Percentiles rank a stretch among this genome's conserved stretches.
These are phyloP conservation scores for Cucurbita pepo DNA, from an alignment of 306 rosid genomes.

Conservation along the genomic window DNA sequence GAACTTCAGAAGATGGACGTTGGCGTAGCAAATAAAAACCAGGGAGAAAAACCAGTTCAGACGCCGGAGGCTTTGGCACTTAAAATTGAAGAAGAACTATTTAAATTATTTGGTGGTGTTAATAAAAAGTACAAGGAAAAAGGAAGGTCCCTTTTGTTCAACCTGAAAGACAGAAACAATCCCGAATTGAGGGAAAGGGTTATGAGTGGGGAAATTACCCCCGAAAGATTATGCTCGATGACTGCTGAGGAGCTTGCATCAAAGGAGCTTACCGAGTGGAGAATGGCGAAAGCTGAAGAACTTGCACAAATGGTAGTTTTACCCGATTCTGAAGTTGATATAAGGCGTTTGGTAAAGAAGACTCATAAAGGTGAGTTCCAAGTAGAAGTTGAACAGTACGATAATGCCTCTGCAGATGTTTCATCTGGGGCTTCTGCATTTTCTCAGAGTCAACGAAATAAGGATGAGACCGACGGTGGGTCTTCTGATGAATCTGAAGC, in stretches of 20 bases:
- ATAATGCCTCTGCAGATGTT: constrained; percentile 33
- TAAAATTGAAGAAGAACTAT: constrained; percentile 66
- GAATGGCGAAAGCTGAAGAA: constrained; percentile 99
- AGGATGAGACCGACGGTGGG: constrained; percentile 23
- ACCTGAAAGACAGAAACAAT: constrained; percentile 86
- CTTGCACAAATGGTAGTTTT: constrained; percentile 89
- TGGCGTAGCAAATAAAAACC: constrained; percentile 19
- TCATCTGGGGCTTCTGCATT: constrained; percentile 36
- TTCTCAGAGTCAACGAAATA: constrained; percentile 19
- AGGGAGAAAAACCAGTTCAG: constrained; percentile 13
- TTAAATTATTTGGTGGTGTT: constrained; percentile 89
- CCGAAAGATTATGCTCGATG: constrained; percentile 79
- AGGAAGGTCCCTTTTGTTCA: constrained; percentile 94
- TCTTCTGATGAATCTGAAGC: constrained; percentile 20
- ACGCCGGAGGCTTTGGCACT: constrained; percentile 51
- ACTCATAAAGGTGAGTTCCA: constrained; percentile 95
- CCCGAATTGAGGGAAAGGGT: constrained; percentile 91
- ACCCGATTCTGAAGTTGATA: constrained; percentile 72
- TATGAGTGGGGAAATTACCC: constrained; percentile 66
- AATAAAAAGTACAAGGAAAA: constrained; percentile 98
- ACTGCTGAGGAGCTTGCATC: constrained; percentile 99
- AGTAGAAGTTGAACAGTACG: constrained; percentile 82
- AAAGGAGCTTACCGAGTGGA: constrained; percentile 94
- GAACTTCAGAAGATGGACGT: constrained; percentile 25
- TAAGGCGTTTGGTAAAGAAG: constrained; percentile 78